Evolutionary conservation across 306 rosid species (phyloP).

Genomic region (Astragalus membranaceus): DNA sequence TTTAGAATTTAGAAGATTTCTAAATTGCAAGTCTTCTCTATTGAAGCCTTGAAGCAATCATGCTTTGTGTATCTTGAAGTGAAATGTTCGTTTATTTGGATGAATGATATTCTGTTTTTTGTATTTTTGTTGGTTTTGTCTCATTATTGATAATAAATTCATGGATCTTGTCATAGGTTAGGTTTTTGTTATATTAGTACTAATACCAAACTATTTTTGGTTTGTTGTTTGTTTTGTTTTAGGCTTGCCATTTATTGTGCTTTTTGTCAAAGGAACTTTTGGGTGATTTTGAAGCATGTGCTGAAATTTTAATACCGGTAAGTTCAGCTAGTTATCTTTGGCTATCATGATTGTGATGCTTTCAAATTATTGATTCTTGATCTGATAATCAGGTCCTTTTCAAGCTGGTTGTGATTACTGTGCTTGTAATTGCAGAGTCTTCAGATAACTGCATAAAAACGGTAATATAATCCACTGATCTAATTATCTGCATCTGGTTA

Average conservation of each 20-base stretch:
- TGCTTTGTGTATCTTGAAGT: slow-evolving; percentile 3
- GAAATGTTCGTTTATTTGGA: not conserved
- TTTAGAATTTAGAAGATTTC: not conserved
- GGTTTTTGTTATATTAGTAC: not conserved
- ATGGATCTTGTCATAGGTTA: slow-evolving; percentile 9
- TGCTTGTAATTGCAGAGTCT: slow-evolving; percentile 99
- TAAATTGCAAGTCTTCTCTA: not conserved
- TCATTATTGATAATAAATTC: slow-evolving; percentile 10
- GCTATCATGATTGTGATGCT: slow-evolving; percentile 18
- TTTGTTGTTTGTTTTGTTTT: slow-evolving; percentile 21
- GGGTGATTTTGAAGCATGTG: slow-evolving; percentile 97
- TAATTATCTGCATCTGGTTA: not conserved
- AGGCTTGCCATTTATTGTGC: slow-evolving; percentile 94
- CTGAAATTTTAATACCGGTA: slow-evolving; percentile 91
- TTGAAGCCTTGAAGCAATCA: slow-evolving; percentile 1
- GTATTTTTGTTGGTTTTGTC: slow-evolving; percentile 1
- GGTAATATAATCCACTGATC: slow-evolving; percentile 41
- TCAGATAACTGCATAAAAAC: slow-evolving; percentile 98
- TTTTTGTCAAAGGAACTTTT: slow-evolving; percentile 94
- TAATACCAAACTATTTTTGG: slow-evolving; percentile 1
- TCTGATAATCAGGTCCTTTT: slow-evolving; percentile 83
- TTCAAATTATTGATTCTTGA: slow-evolving; percentile 28
- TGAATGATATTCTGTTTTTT: not conserved
- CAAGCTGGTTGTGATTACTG: slow-evolving; percentile 99
- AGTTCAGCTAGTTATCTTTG: slow-evolving; percentile 33